These are phyloP conservation scores for Conticribra guillardii DNA, from an alignment of 108 stramenopile genomes.

Conservation along the genomic window DNA sequence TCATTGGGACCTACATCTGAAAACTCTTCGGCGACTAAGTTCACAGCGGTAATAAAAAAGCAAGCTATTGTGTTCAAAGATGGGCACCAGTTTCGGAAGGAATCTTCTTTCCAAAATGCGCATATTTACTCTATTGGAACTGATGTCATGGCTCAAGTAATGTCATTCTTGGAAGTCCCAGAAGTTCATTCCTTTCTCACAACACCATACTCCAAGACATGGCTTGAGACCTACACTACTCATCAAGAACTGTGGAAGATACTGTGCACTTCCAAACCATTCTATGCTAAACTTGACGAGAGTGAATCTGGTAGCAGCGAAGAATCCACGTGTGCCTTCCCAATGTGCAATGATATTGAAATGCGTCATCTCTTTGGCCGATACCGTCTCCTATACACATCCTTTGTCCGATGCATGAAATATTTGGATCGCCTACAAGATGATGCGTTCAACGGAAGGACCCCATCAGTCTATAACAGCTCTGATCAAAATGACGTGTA, in stretches of 20 bases:
- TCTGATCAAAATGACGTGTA: slow-evolving; percentile 45
- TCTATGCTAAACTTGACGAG: slow-evolving; percentile 74
- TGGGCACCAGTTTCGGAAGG: slow-evolving; percentile 5
- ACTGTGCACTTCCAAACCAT: slow-evolving; percentile 77
- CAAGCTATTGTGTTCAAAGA: not conserved
- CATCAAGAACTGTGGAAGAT: slow-evolving; percentile 84
- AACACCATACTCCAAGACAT: slow-evolving; percentile 76
- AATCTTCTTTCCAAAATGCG: slow-evolving; percentile 14
- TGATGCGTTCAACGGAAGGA: slow-evolving; percentile 61
- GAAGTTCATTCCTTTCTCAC: slow-evolving; percentile 70
- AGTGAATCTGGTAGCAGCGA: slow-evolving; percentile 22
- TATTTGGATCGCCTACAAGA: slow-evolving; percentile 76
- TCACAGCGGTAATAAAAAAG: not conserved
- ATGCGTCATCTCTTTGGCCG: slow-evolving; percentile 59
- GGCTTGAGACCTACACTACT: slow-evolving; percentile 62
- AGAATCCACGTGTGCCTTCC: slow-evolving; percentile 27
- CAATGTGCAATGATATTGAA: slow-evolving; percentile 41
- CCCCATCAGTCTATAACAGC: slow-evolving; percentile 41
- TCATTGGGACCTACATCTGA: slow-evolving; percentile 4
- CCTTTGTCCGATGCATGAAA: slow-evolving; percentile 78
- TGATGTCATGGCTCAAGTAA: slow-evolving; percentile 69
- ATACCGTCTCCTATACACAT: slow-evolving; percentile 75
- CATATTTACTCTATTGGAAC: slow-evolving; percentile 60
- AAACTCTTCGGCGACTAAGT: not conserved
- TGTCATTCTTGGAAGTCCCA: slow-evolving; percentile 69